These are phyloP conservation scores for Ambrosia hybrid DNA, from an alignment of 140 eudicot species.

Conservation along the genomic window DNA sequence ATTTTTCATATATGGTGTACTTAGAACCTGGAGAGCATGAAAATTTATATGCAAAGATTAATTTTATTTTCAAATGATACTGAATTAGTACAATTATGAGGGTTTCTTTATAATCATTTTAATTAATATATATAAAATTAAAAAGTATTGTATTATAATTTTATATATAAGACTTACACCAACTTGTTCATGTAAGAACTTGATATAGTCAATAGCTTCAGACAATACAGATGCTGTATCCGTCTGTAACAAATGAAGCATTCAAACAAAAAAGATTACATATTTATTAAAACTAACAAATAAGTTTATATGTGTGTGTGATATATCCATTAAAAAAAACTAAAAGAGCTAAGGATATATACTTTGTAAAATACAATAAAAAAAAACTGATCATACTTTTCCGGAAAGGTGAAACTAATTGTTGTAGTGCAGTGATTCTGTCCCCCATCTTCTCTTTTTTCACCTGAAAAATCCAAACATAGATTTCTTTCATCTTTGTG, in stretches of 20 bases:
- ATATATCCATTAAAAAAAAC: neutral
- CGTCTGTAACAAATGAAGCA: conserved; percentile 51
- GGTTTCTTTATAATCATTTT: neutral
- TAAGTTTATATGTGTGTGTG: no score
- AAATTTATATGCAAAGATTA: neutral
- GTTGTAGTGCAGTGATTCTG: conserved; percentile 99
- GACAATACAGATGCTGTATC: conserved; percentile 64
- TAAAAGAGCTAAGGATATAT: conserved; percentile 10
- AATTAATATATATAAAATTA: neutral
- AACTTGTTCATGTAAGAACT: conserved; percentile 82
- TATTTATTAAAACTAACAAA: neutral
- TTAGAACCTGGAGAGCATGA: conserved; percentile 53
- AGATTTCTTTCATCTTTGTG: conserved; percentile 29
- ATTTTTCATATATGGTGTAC: conserved; percentile 85
- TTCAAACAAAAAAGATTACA: neutral
- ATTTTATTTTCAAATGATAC: neutral
- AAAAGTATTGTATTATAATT: neutral
- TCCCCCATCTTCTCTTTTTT: conserved; percentile 99
- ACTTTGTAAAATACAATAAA: neutral
- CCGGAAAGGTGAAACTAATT: conserved; percentile 99
- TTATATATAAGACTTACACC: conserved; percentile 82
- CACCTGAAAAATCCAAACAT: conserved; percentile 54
- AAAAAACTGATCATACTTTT: conserved; percentile 65
- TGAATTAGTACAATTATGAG: neutral
- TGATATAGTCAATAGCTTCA: conserved; percentile 53